phyloP scores from a whole-genome alignment of 441 rosid species.

The Eutrema salsugineum region DNA sequence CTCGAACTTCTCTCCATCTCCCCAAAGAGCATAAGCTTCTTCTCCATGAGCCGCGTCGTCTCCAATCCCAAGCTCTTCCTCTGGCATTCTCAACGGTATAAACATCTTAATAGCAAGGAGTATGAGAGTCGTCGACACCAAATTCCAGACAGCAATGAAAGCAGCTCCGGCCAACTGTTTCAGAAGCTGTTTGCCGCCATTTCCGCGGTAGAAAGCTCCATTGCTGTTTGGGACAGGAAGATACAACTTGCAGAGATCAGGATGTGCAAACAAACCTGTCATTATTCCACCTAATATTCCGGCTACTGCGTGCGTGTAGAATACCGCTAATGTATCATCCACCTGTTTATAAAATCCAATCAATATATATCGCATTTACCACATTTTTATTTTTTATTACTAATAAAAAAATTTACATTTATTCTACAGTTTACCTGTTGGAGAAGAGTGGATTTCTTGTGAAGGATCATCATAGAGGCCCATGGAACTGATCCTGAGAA shows the following conservation, averaged over 20 bases:
- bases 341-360: constrained; percentile 31
- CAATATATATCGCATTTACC: not conserved
- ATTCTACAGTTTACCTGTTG: constrained; percentile 46
- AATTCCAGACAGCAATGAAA: constrained; percentile 66
- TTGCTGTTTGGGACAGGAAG: constrained; percentile 42
- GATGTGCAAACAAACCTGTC: constrained; percentile 83
- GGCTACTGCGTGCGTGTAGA: constrained; percentile 86
- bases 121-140: constrained; percentile 54
- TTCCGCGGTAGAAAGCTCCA: constrained; percentile 78
- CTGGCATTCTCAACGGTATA: constrained; percentile 78
- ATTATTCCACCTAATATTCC: constrained; percentile 68
- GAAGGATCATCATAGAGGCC: constrained; percentile 92
- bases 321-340: constrained; percentile 78
- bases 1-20: constrained; percentile 86
- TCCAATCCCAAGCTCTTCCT: constrained; percentile 68
- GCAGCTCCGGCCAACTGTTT: constrained; percentile 69
- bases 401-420: too few relatives aligned
- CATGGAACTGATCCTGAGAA: constrained; percentile 82
- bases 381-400: too few relatives aligned
- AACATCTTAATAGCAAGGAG: constrained; percentile 48
- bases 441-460: constrained; percentile 58
- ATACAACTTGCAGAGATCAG: constrained; percentile 46
- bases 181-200: constrained; percentile 56
- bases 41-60: constrained; percentile 91
- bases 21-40: constrained; percentile 96